phyloP scores from a whole-genome alignment of 768 basidiomycete genomes.

The Phanerochaete carnosa region DNA sequence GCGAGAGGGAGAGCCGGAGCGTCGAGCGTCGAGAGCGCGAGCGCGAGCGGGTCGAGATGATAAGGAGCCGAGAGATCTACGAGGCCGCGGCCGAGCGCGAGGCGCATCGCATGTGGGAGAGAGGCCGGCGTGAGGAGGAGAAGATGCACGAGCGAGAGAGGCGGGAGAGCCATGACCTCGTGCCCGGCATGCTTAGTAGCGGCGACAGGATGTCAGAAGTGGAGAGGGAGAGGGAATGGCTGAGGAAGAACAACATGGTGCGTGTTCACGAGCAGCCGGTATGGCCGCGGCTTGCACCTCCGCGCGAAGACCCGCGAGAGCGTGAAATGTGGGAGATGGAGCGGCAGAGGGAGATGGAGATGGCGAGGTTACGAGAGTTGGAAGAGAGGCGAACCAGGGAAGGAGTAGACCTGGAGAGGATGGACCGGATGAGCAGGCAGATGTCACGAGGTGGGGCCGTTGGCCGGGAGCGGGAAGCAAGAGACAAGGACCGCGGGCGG shows the following conservation, averaged over 20 bases:
- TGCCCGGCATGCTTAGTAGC: constrained; percentile 8
- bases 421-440: background rate
- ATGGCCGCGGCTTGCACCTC: constrained; percentile 26
- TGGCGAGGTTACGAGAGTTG: constrained; percentile 20
- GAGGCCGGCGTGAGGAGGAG: constrained; percentile 9
- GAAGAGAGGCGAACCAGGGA: constrained; percentile 18
- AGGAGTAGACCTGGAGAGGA: constrained; percentile 2
- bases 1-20: constrained; percentile 18
- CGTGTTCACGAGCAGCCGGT: constrained; percentile 25
- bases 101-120: constrained; percentile 16
- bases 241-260: constrained; percentile 25
- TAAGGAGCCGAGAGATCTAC: background rate
- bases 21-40: constrained; percentile 16
- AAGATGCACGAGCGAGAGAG: constrained; percentile 32
- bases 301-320: constrained; percentile 13
- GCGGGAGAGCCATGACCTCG: constrained; percentile 4
- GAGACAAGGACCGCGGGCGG: constrained; percentile 13
- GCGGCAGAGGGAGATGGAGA: constrained; percentile 11
- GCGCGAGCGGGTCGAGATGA: background rate
- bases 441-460: background rate
- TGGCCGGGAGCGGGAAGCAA: constrained; percentile 17
- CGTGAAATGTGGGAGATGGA: constrained; percentile 10
- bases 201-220: constrained; percentile 25
- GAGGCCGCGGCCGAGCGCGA: constrained; percentile 12
- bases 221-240: constrained; percentile 27